phyloP scores from a whole-genome alignment of 1,284 basidiomycete genomes.

The Ceratobasidium sp. region DNA sequence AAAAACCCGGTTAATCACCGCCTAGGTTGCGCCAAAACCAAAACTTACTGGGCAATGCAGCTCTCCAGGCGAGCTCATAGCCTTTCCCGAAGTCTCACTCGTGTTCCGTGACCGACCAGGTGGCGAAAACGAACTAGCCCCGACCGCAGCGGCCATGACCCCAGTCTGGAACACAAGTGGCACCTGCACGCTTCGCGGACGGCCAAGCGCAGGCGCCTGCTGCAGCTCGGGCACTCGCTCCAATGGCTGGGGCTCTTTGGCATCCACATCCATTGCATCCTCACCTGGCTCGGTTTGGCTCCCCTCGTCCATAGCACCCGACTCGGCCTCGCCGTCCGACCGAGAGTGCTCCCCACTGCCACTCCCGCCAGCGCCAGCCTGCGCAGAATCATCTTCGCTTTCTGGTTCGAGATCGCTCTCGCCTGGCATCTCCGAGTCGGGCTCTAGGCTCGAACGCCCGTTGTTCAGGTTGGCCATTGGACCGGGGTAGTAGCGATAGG shows the following conservation, averaged over 20 bases:
- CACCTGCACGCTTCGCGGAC: slow-evolving; percentile 21
- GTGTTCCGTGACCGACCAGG: slow-evolving; percentile 23
- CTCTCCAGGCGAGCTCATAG: slow-evolving; percentile 29
- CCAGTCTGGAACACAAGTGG: slow-evolving; percentile 23
- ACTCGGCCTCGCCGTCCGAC: slow-evolving; percentile 12
- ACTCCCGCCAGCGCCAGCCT: background rate
- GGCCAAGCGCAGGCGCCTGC: slow-evolving; percentile 12
- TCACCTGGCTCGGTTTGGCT: background rate
- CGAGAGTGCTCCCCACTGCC: background rate
- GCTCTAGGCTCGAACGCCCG: slow-evolving; percentile 19
- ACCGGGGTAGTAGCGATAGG: slow-evolving; percentile 36
- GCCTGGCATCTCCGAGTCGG: slow-evolving; percentile 13
- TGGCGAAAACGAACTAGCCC: background rate
- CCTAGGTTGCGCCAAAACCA: background rate
- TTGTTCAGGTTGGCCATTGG: slow-evolving; percentile 15
- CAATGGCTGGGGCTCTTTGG: background rate
- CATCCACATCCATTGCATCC: slow-evolving; percentile 17
- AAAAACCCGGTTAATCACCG: background rate
- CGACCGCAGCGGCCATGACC: background rate
- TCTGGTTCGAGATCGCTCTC: slow-evolving; percentile 36
- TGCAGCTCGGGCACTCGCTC: background rate
- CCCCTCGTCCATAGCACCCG: background rate
- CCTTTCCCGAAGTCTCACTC: slow-evolving; percentile 2
- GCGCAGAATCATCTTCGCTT: slow-evolving; percentile 29
- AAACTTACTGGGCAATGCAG: slow-evolving; percentile 38